A percentile compares a stretch with the other conserved stretches of the same genome.
phyloP scores from a whole-genome alignment of 2,329 filamentous ascomycete species.

The Alternaria sp. region DNA sequence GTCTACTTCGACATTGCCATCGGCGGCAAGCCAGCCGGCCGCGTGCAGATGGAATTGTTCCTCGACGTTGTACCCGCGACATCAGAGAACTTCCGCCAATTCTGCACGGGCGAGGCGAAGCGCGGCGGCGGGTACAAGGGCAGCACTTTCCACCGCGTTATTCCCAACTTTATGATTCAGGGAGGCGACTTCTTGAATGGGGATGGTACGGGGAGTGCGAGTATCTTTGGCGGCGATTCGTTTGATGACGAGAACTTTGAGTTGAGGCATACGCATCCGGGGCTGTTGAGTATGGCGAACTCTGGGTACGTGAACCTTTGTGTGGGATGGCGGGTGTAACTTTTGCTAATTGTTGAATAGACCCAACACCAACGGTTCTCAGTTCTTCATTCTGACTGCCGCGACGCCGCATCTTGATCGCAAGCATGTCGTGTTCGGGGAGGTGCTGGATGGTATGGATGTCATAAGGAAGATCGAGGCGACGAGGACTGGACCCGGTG shows the following conservation, averaged over 20 bases:
- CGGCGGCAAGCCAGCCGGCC: constrained; percentile 62
- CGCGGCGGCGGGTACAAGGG: constrained; percentile 79
- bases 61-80: constrained; percentile 85
- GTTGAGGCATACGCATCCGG: constrained; percentile 91
- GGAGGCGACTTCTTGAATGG: constrained; percentile 77
- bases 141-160: constrained; percentile 87
- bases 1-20: constrained; percentile 25
- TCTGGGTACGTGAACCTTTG: constrained; percentile 57
- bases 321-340: neutral
- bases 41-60: constrained; percentile 86
- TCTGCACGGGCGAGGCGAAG: constrained; percentile 76
- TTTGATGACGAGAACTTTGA: constrained; percentile 94
- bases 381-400: constrained; percentile 98
- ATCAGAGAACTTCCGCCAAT: constrained; percentile 76
- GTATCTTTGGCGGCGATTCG: constrained; percentile 80
- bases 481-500: constrained; percentile 53
- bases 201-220: constrained; percentile 86
- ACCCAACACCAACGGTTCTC: constrained; percentile 91
- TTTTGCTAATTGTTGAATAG: constrained; percentile 43
- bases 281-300: constrained; percentile 97
- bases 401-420: constrained; percentile 94
- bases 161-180: constrained; percentile 97
- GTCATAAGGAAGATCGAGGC: constrained; percentile 96
- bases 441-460: constrained; percentile 86
- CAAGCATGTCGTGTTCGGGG: constrained; percentile 94